Conservation (phyloP, 306 rosid species). For the Fragaria iinumae region DNA sequence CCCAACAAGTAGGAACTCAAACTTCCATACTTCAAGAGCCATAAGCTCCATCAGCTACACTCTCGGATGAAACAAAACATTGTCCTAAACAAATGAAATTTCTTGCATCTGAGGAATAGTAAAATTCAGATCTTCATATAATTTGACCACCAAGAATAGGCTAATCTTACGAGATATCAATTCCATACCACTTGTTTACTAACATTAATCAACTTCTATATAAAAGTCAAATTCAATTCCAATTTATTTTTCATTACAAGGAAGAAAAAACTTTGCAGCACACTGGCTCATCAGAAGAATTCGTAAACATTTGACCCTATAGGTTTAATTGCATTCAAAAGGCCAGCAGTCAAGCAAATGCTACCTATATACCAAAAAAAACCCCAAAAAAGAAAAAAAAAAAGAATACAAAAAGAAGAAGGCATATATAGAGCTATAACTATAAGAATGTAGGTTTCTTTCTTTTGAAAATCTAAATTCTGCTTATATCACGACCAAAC, state of each 20-base stretch:
- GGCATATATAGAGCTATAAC: neutral
- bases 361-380: neutral
- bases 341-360: neutral
- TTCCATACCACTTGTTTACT: neutral
- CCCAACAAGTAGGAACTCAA: slow-evolving; percentile 74
- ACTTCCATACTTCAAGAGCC: slow-evolving; percentile 65
- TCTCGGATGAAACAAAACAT: slow-evolving; percentile 72
- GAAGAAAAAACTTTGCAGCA: neutral
- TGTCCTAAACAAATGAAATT: slow-evolving; percentile 23
- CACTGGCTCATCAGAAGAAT: neutral
- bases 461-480: slow-evolving; percentile 48
- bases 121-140: neutral
- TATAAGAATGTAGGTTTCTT: slow-evolving; percentile 22
- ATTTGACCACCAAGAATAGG: slow-evolving; percentile 5
- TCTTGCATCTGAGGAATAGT: slow-evolving; percentile 18
- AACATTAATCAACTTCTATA: neutral
- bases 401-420: too few relatives aligned
- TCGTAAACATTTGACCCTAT: neutral
- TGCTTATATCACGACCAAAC: slow-evolving; percentile 93
- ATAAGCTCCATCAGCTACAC: slow-evolving; percentile 54
- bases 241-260: neutral
- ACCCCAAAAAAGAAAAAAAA: neutral
- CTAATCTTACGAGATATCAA: neutral
- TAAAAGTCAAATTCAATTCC: neutral
- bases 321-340: neutral